Conservation (phyloP, 2,329 filamentous ascomycete genomes). For the Diplodia intermedia region DNA sequence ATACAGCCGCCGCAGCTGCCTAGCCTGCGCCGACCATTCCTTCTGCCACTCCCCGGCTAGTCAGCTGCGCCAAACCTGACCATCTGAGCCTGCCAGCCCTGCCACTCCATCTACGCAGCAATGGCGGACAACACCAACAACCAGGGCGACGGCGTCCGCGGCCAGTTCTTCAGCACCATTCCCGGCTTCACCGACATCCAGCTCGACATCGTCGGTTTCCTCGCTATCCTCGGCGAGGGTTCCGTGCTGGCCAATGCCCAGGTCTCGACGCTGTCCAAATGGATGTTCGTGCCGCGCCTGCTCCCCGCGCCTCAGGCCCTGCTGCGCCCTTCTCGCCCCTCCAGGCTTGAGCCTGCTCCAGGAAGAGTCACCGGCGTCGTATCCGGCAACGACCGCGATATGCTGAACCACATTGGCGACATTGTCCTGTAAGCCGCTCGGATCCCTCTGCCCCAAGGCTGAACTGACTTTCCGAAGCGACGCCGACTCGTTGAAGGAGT, state of each 20-base stretch:
- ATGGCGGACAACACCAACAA: constrained; percentile 1
- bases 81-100: no score
- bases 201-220: constrained; percentile 63
- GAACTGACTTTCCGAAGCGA: constrained; percentile 39
- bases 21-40: constrained; percentile 1
- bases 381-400: constrained; percentile 55
- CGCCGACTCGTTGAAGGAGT: constrained; percentile 45
- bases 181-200: constrained; percentile 47
- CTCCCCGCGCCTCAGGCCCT: constrained; percentile 60
- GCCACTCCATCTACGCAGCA: background rate
- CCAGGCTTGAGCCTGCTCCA: constrained; percentile 49
- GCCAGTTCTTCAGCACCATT: constrained; percentile 32
- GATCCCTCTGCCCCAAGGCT: constrained; percentile 7
- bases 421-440: constrained; percentile 51
- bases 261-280: constrained; percentile 57
- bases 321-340: constrained; percentile 54
- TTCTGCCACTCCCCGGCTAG: constrained; percentile 12
- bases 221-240: constrained; percentile 61
- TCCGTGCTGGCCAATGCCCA: constrained; percentile 59
- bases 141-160: constrained; percentile 1
- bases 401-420: constrained; percentile 58
- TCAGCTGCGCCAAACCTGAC: constrained; percentile 1
- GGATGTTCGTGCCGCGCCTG: constrained; percentile 58
- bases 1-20: background rate
- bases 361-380: constrained; percentile 55